These are phyloP conservation scores for Avena atlantica DNA, from an alignment of 176 grass and related monocot genomes.

Conservation along the genomic window DNA sequence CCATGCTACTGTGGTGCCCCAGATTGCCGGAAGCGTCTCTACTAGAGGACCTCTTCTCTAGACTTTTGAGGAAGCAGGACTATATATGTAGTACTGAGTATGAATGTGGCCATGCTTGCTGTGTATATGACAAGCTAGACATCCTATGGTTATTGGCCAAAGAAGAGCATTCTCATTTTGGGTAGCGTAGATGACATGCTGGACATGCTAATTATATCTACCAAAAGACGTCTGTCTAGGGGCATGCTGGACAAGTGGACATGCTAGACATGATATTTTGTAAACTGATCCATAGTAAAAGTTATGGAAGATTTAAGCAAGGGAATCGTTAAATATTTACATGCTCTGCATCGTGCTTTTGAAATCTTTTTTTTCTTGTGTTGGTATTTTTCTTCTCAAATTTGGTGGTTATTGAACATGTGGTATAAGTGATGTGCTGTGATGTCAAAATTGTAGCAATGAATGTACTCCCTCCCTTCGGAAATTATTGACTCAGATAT, in stretches of 20 bases:
- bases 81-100: slow-evolving; percentile 27
- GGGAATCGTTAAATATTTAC: not conserved
- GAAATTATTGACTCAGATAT: no score
- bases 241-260: not conserved
- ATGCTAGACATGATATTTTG: slow-evolving; percentile 23
- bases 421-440: not conserved
- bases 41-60: slow-evolving; percentile 35
- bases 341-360: not conserved
- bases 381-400: not conserved
- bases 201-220: slow-evolving; percentile 36
- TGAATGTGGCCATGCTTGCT: slow-evolving; percentile 7
- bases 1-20: slow-evolving; percentile 67
- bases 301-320: not conserved
- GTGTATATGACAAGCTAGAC: slow-evolving; percentile 28
- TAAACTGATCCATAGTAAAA: slow-evolving; percentile 24
- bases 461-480: no score
- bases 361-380: not conserved
- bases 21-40: slow-evolving; percentile 68
- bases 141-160: slow-evolving; percentile 40
- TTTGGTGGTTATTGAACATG: not conserved
- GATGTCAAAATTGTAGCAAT: not conserved
- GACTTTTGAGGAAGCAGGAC: slow-evolving; percentile 22
- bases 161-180: slow-evolving; percentile 18
- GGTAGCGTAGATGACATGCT: slow-evolving; percentile 19
- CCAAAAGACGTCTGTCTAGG: not conserved